Evolutionary conservation across 2,329 filamentous ascomycete genomes (phyloP).

Genomic region (Cercospora sp.): DNA sequence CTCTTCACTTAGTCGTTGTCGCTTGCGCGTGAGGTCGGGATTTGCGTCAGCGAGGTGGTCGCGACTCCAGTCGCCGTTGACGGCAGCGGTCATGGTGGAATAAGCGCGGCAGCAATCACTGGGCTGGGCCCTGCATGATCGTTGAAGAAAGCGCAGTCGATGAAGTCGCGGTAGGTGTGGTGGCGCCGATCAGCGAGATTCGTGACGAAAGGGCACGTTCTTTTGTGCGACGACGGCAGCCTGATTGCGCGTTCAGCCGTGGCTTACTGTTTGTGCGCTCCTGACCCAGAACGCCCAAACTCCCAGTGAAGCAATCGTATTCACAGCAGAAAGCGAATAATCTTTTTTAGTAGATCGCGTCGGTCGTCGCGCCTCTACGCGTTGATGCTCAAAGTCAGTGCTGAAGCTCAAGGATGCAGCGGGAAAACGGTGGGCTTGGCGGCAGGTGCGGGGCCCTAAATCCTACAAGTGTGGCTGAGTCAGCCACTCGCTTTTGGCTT

Average conservation of each 20-base stretch:
- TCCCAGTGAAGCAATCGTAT: neutral
- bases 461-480: neutral
- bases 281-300: constrained; percentile 6
- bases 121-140: constrained; percentile 6
- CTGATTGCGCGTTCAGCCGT: constrained; percentile 3
- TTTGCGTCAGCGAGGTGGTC: constrained; percentile 49
- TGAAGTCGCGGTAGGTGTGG: constrained; percentile 1
- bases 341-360: constrained; percentile 3
- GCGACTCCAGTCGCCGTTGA: constrained; percentile 33
- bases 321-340: neutral
- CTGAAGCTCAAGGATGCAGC: constrained; percentile 4
- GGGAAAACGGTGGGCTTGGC: constrained; percentile 3
- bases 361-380: constrained; percentile 5
- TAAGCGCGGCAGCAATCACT: neutral
- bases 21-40: constrained; percentile 48
- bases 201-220: constrained; percentile 6
- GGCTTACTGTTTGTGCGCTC: neutral
- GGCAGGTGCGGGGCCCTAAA: neutral
- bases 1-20: constrained; percentile 46
- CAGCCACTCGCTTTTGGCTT: neutral
- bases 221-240: constrained; percentile 5
- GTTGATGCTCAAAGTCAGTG: constrained; percentile 6
- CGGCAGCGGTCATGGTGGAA: neutral
- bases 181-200: constrained; percentile 1
- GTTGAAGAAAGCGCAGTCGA: constrained; percentile 1